Conservation (phyloP, 148 eudicot genomes). For the Rhododendron kiyosumense region DNA sequence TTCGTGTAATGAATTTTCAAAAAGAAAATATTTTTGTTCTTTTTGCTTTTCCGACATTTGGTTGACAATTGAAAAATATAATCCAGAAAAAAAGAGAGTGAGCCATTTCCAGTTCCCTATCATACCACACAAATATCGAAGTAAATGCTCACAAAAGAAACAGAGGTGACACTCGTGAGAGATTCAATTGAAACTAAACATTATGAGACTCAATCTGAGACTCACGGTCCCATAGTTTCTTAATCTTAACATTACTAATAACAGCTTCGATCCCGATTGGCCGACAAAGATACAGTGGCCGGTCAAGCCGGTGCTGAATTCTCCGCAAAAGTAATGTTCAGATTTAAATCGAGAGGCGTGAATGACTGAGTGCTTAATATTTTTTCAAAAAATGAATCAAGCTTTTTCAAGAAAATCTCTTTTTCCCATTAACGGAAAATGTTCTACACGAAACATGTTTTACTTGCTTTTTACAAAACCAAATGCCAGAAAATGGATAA, state of each 20-base stretch:
- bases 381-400: background rate
- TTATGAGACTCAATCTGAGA: too few species aligned
- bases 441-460: background rate
- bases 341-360: background rate
- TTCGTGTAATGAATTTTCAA: background rate
- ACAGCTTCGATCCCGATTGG: background rate
- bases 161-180: too few species aligned
- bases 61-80: background rate
- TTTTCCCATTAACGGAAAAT: background rate
- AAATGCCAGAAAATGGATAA: background rate
- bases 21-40: background rate
- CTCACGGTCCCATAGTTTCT: background rate
- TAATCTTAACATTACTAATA: background rate
- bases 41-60: background rate
- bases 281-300: background rate
- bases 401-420: background rate
- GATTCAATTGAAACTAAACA: too few species aligned
- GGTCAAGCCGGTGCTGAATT: background rate
- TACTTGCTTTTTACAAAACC: background rate
- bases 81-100: background rate
- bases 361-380: background rate
- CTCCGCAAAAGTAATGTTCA: background rate
- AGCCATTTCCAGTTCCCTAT: background rate
- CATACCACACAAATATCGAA: background rate
- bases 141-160: background rate